phyloP scores from a whole-genome alignment of 805 yeast species.

The Pichia californica region DNA sequence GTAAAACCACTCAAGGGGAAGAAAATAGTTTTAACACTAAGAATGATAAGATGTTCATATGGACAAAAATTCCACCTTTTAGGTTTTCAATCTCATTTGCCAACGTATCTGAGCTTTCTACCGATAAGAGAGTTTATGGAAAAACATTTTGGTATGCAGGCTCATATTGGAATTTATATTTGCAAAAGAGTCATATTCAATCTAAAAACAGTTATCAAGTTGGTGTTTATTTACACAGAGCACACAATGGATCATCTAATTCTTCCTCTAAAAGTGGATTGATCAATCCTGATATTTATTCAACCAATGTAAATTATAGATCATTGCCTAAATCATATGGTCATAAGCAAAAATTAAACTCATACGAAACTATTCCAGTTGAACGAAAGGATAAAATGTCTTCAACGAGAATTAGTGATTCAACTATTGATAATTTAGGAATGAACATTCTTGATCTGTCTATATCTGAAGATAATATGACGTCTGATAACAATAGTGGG shows the following conservation, averaged over 20 bases:
- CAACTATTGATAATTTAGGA: constrained; percentile 17
- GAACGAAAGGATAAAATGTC: not conserved
- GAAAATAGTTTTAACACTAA: constrained; percentile 6
- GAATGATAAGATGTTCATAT: constrained; percentile 23
- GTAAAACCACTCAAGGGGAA: constrained; percentile 23
- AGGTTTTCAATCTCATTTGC: constrained; percentile 48
- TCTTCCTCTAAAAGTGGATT: constrained; percentile 35
- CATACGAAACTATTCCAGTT: not conserved
- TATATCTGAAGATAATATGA: constrained; percentile 11
- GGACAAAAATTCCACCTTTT: constrained; percentile 47
- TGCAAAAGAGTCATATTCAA: constrained; percentile 39
- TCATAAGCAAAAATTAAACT: not conserved
- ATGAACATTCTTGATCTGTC: constrained; percentile 18
- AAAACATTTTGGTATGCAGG: constrained; percentile 57
- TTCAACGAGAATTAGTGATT: not conserved
- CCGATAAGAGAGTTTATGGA: constrained; percentile 44
- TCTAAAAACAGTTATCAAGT: constrained; percentile 40
- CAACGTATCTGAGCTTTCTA: constrained; percentile 37
- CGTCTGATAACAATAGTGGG: not conserved
- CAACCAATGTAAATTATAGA: constrained; percentile 22
- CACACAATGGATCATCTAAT: constrained; percentile 29
- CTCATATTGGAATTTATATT: constrained; percentile 50
- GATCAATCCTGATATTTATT: constrained; percentile 33
- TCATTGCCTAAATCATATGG: constrained; percentile 18
- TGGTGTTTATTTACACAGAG: constrained; percentile 52